Evolutionary conservation across 2,329 filamentous ascomycete species (phyloP).

Genomic region (Teratosphaeria gauchensis): DNA sequence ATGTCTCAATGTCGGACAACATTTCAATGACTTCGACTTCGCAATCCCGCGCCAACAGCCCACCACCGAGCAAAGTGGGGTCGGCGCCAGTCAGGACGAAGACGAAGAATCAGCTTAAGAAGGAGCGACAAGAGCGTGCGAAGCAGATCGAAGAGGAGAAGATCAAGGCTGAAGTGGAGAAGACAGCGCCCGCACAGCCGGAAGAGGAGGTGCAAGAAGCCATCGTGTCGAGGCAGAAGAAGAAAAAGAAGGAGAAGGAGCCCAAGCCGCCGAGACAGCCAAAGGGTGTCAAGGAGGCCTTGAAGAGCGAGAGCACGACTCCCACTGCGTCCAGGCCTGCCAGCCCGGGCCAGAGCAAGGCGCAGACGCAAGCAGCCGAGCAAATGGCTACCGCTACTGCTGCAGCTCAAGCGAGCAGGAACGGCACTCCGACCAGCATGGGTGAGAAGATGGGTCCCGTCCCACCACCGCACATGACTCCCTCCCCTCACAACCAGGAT

Average conservation of each 20-base stretch:
- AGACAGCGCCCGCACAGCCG: background rate
- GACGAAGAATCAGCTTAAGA: constrained; percentile 71
- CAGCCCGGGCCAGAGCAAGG: constrained; percentile 6
- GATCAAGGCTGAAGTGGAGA: constrained; percentile 36
- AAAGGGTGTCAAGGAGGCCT: background rate
- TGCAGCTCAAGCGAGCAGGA: constrained; percentile 3
- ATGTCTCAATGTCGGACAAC: constrained; percentile 57
- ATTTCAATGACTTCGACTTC: constrained; percentile 65
- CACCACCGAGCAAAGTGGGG: constrained; percentile 54
- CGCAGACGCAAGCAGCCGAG: background rate
- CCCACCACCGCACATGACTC: background rate
- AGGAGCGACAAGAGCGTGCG: constrained; percentile 42
- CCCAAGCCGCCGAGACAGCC: constrained; percentile 11
- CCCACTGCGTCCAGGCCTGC: background rate
- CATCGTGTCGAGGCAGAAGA: constrained; percentile 72
- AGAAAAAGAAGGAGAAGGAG: constrained; percentile 57
- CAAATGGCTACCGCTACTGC: constrained; percentile 17
- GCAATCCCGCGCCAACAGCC: constrained; percentile 62
- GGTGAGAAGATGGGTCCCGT: background rate
- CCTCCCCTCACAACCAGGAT: constrained; percentile 2
- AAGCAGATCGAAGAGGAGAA: constrained; percentile 40
- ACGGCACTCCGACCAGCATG: background rate
- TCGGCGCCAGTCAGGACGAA: constrained; percentile 58
- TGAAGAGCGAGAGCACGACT: background rate
- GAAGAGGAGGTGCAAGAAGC: constrained; percentile 54